These are phyloP conservation scores for Aspergillus amoenus DNA, from an alignment of 2,329 filamentous ascomycete species.

Conservation along the genomic window DNA sequence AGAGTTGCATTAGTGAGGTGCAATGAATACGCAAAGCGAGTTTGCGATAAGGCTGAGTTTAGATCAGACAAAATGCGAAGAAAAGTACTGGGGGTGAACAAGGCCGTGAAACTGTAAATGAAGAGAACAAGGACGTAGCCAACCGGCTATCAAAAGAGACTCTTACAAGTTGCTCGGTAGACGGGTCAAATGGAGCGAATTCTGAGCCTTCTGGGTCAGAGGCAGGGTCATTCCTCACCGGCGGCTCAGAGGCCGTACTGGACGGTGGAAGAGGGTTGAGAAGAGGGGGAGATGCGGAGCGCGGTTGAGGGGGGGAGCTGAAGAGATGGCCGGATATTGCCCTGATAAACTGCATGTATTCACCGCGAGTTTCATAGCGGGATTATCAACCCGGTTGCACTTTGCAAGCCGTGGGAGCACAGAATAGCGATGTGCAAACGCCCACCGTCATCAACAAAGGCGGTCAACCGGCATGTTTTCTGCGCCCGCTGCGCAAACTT, in stretches of 20 bases:
- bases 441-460: slow-evolving; percentile 16
- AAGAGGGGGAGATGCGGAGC: neutral
- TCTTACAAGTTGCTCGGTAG: slow-evolving; percentile 1
- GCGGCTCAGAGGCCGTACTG: slow-evolving; percentile 25
- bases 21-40: neutral
- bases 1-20: neutral
- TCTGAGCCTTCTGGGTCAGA: slow-evolving; percentile 10
- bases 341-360: slow-evolving; percentile 23
- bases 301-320: slow-evolving; percentile 8
- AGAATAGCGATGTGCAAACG: neutral
- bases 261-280: slow-evolving; percentile 13
- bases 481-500: slow-evolving; percentile 10
- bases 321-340: slow-evolving; percentile 17
- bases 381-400: slow-evolving; percentile 8
- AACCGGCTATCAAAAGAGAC: neutral
- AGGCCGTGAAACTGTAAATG: neutral
- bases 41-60: neutral
- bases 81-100: neutral
- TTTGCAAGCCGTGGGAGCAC: neutral
- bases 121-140: neutral
- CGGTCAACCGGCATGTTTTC: slow-evolving; percentile 17
- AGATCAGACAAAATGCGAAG: neutral
- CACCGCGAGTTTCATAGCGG: slow-evolving; percentile 15
- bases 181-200: slow-evolving; percentile 1
- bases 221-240: slow-evolving; percentile 20